These are phyloP conservation scores for Daldinia bambusicola DNA, from an alignment of 495 filamentous ascomycete species.

Conservation along the genomic window DNA sequence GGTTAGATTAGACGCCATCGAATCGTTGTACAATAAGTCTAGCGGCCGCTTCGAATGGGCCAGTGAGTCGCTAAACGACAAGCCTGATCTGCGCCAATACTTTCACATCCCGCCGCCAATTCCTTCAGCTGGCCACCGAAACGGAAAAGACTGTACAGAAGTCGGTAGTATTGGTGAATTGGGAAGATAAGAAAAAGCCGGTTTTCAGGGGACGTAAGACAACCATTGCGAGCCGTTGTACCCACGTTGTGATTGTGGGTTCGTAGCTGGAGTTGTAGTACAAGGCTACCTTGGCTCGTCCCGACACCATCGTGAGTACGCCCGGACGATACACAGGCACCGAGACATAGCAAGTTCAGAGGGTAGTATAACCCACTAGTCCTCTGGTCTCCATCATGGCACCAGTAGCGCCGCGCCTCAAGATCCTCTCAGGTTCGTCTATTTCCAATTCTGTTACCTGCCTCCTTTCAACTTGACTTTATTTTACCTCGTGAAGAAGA, in stretches of 20 bases:
- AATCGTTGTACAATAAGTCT: conserved; percentile 41
- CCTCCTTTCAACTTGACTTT: conserved; percentile 32
- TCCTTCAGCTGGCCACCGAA: conserved; percentile 42
- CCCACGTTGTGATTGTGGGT: conserved; percentile 48
- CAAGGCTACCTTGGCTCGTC: conserved; percentile 48
- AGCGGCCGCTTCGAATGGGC: conserved; percentile 46
- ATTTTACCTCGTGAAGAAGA: conserved; percentile 40
- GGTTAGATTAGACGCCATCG: conserved; percentile 47
- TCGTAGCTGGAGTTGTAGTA: conserved; percentile 41
- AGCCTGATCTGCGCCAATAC: conserved; percentile 46
- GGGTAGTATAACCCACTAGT: conserved; percentile 52
- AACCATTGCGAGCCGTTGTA: conserved; percentile 43
- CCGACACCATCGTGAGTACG: conserved; percentile 47
- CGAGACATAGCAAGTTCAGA: conserved; percentile 40
- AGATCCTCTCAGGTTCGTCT: conserved; percentile 64
- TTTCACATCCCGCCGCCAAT: conserved; percentile 42
- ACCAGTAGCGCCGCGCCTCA: conserved; percentile 64
- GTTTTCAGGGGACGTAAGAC: conserved; percentile 45
- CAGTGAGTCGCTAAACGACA: conserved; percentile 43
- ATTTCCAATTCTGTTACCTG: conserved; percentile 44
- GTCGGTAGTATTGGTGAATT: conserved; percentile 25
- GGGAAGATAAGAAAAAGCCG: conserved; percentile 23
- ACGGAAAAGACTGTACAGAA: conserved; percentile 36
- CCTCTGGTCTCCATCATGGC: conserved; percentile 60
- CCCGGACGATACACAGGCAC: conserved; percentile 43